phyloP scores from a whole-genome alignment of 371 early-diverging fungal genomes.

The Gilbertella persicaria region DNA sequence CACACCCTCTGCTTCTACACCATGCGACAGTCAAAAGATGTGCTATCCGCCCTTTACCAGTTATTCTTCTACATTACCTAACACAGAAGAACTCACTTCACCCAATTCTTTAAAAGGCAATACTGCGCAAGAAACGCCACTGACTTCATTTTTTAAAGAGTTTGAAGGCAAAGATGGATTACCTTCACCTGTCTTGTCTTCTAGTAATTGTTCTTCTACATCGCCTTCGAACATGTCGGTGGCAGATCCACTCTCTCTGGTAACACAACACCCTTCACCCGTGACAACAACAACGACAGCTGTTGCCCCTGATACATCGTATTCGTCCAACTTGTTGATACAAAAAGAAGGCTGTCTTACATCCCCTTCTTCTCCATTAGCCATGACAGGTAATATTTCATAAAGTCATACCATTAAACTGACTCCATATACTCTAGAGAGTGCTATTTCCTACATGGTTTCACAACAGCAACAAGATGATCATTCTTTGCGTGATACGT shows the following conservation, averaged over 20 bases:
- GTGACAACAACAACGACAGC: constrained; percentile 20
- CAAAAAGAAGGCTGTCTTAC: constrained; percentile 13
- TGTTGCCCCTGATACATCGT: constrained; percentile 21
- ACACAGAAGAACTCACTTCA: not conserved
- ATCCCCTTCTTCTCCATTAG: constrained; percentile 9
- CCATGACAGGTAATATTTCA: constrained; percentile 1
- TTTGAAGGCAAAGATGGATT: constrained; percentile 1
- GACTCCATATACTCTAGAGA: not conserved
- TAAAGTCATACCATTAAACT: not conserved
- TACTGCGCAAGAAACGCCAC: not conserved
- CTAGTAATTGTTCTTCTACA: constrained; percentile 46
- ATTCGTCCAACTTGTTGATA: constrained; percentile 4
- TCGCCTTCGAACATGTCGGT: constrained; percentile 63
- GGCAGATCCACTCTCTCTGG: constrained; percentile 19
- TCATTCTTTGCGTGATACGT: not conserved
- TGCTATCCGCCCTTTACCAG: constrained; percentile 1
- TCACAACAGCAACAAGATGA: constrained; percentile 1
- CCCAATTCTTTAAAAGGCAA: not conserved
- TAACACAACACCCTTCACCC: constrained; percentile 23
- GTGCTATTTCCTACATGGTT: constrained; percentile 6
- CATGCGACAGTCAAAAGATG: constrained; percentile 7
- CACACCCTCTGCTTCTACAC: constrained; percentile 1
- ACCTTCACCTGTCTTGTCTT: constrained; percentile 16
- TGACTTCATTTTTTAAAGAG: constrained; percentile 10
- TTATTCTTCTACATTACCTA: not conserved